phyloP scores from a whole-genome alignment of 179 eudicot genomes.

The Silene noctiflora region DNA sequence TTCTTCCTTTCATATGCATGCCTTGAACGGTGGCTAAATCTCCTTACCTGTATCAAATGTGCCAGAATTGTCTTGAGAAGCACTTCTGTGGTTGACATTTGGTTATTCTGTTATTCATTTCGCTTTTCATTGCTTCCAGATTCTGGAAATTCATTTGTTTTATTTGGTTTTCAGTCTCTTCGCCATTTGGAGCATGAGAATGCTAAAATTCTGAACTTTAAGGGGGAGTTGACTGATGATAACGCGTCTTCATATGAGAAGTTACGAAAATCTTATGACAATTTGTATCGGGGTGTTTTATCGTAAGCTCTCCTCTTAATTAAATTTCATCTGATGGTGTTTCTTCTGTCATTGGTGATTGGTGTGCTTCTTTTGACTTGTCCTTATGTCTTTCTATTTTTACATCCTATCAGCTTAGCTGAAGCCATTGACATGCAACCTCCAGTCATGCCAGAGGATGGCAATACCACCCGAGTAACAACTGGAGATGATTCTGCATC shows the following conservation, averaged over 20 bases:
- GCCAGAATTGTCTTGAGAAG: conserved; percentile 6
- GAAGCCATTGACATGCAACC: conserved; percentile 98
- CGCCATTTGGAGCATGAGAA: conserved; percentile 97
- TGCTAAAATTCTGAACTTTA: conserved; percentile 84
- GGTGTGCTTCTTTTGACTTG: conserved; percentile 14
- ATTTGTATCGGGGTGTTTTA: conserved; percentile 81
- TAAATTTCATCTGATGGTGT: neutral
- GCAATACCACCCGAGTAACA: conserved; percentile 86
- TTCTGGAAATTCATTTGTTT: neutral
- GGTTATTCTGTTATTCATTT: neutral
- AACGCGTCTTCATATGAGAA: conserved; percentile 86
- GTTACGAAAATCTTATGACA: conserved; percentile 88
- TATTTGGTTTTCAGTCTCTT: conserved; percentile 60
- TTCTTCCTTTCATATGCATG: neutral
- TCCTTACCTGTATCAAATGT: neutral
- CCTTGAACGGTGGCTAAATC: neutral
- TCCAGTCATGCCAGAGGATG: conserved; percentile 97
- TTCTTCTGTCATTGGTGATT: neutral
- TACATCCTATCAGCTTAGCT: conserved; percentile 56
- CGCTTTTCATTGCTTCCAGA: neutral
- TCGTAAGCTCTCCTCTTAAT: conserved; percentile 56
- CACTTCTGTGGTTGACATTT: neutral
- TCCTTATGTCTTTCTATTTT: conserved; percentile 8
- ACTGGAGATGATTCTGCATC: conserved; percentile 73
- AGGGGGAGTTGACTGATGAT: conserved; percentile 96